Evolutionary conservation across 495 filamentous ascomycete genomes (phyloP), one percentile per base, ranked within the genome.

Genomic region (Penicillium cosmopolitanum): DNA sequence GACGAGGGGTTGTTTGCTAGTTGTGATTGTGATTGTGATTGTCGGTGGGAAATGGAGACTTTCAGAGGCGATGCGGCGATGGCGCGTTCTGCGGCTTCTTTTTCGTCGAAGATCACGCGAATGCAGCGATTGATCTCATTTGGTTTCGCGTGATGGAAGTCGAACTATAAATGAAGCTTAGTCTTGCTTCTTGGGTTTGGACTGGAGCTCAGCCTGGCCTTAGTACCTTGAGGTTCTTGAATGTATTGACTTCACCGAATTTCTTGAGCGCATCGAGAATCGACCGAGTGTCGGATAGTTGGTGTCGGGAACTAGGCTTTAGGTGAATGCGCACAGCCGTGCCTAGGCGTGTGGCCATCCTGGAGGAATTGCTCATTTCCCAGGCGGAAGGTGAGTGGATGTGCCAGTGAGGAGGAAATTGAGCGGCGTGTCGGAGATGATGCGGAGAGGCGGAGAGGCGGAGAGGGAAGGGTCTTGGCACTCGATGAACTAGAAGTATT

Each of bases 171-270:
- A 21, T 19, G 9, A 13, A 13, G 11, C 16, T 66, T 38, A 57
- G 56, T 4, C 46, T 38, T 15, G 13, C n/a, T 12, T 7, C 34
- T 36, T 10, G 15, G 16, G 9, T 51, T n/a, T 15, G 34, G n/a
- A 19, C 15, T 31, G n/a, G 13, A 13, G 38, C n/a, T 40, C 7
- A 11, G 25, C 15, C 47, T 44, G 35, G 10, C 67, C 73, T 19
- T 76, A 1, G 5, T 31, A 92, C 90, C 65, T 84, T 82, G 18
- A 92, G 75, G 63, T 83, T 86, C 70, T 87, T 85, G 76, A 91
- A 97, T 60, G 86, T 85, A 21, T 85, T 82, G 9, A 97, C 83
- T 51, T 92, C 84, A 53, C 91, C 92, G 71, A 89, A 89, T 66
- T 82, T 82, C 69, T 92, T 86, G 23, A 97, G 74, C 21, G 88